Base-by-base conservation (phyloP, 768 basidiomycete genomes). In the Porphyrellus cyaneotinctus region DNA sequence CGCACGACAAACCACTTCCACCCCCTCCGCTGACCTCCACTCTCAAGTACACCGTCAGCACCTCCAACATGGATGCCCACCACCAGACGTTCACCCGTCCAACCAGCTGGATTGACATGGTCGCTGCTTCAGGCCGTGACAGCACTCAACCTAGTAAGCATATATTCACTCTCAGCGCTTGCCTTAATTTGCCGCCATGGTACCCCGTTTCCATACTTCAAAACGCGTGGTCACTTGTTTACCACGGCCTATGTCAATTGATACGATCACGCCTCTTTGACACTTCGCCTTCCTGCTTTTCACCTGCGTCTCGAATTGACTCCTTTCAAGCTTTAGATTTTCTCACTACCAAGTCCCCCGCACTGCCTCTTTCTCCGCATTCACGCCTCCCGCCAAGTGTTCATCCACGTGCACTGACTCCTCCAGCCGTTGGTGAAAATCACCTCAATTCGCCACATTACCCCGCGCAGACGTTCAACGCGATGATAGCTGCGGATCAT, bases 321-420 rank as follows among this genome's bases (percentile, higher is more conserved):
- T 32, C 54, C 24, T 53, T 53, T 38, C 60, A 63, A 60, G 52
- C 55, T 43, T 49, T 63, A 57, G 70, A 64, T 59, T 60, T 70
- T 55, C 67, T 62, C 28, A 11, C 58, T 49, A 59, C 70, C 33
- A 65, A 52, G 49, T 66, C 71, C 43, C 64, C 66, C 41, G 55
- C 68, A 43, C 63, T 66, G 49, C 66, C 70, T 43, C 66, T 67
- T 41, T 66, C 68, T 13, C 69, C 68, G 36, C 61, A 68, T 63
- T 69, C 72, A 41, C 64, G 66, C 43, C 63, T 58, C 48, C 58
- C 58, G 26, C 60, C 60, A 59, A 53, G 65, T 51, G 57, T 61
- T 49, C 72, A 71, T 60, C 69, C 74, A 66, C 75, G 72, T 67
- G 70, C 73, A 31, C 70, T 73, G 17, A 71, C 74, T 10, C 71